phyloP scores from a whole-genome alignment of 352 stramenopile species.

The Pseudoperonospora humuli region DNA sequence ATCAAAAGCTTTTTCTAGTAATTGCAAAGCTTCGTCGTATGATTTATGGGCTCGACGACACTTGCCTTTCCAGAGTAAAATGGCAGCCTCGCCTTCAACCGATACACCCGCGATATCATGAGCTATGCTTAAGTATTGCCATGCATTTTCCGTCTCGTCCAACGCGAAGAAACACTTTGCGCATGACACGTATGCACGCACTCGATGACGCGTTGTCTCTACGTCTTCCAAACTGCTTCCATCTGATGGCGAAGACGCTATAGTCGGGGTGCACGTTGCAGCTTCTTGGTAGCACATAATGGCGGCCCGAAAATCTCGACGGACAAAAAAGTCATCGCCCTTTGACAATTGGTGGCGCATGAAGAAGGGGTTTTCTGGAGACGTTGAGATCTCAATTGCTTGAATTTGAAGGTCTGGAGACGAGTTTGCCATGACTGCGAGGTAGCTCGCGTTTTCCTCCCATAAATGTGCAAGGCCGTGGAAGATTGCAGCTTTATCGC shows the following conservation, averaged over 20 bases:
- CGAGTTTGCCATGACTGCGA: constrained; percentile 27
- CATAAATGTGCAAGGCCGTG: constrained; percentile 62
- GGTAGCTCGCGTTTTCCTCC: constrained; percentile 51
- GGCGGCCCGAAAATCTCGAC: constrained; percentile 45
- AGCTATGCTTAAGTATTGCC: constrained; percentile 33
- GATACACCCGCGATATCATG: constrained; percentile 28
- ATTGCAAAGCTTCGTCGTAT: constrained; percentile 37
- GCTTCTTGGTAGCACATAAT: constrained; percentile 48
- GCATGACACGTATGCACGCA: constrained; percentile 39
- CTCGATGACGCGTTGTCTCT: constrained; percentile 34
- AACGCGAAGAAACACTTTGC: constrained; percentile 60
- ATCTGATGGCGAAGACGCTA: constrained; percentile 10
- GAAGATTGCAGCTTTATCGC: constrained; percentile 70
- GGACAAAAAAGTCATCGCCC: constrained; percentile 52
- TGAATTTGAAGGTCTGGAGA: constrained; percentile 27
- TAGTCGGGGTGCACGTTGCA: constrained; percentile 17
- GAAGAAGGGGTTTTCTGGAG: constrained; percentile 36
- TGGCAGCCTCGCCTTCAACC: constrained; percentile 36
- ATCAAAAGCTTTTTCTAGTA: constrained; percentile 50
- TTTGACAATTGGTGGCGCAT: constrained; percentile 50
- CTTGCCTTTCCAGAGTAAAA: constrained; percentile 55
- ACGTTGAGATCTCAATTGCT: constrained; percentile 26
- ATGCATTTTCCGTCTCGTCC: constrained; percentile 38
- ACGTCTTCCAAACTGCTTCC: constrained; percentile 16
- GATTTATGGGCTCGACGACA: constrained; percentile 47